Conservation (phyloP, 208 protist genomes). For the Balamuthia mandrillaris region DNA sequence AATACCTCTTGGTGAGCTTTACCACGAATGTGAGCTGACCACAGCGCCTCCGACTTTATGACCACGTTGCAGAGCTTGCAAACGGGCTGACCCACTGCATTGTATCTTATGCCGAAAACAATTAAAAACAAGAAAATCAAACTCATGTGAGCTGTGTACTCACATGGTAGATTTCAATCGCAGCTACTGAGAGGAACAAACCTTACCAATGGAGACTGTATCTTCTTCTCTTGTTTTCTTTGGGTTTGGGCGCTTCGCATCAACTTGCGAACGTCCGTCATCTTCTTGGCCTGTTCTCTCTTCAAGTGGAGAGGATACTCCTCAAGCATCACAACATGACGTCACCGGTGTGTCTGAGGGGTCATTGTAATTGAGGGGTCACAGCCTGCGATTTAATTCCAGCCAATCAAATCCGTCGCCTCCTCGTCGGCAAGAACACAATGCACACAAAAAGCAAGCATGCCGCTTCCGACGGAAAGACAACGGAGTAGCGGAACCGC, state of each 20-base stretch:
- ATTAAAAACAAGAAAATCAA: neutral
- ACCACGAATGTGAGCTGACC: neutral
- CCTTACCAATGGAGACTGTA: neutral
- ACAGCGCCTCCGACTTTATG: neutral
- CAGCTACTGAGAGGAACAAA: neutral
- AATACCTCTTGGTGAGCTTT: no score
- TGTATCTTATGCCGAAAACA: neutral
- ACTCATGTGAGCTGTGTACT: neutral
- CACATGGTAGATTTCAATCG: neutral
- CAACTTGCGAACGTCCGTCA: neutral
- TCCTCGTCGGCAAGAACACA: no score
- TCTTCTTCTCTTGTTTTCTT: conserved; percentile 11
- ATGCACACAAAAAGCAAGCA: no score
- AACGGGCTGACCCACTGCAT: neutral
- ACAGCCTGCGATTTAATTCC: no score
- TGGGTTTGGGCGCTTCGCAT: neutral
- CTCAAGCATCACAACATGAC: no score
- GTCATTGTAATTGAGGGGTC: no score
- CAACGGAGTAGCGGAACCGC: no score
- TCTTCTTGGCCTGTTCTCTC: no score
- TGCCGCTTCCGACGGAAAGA: no score
- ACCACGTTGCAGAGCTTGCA: neutral
- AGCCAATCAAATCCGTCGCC: no score
- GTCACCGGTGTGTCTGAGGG: no score
- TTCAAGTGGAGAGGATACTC: no score